These are phyloP conservation scores for Penicillium macrosclerotiorum DNA, from an alignment of 495 filamentous ascomycete species.

Conservation along the genomic window DNA sequence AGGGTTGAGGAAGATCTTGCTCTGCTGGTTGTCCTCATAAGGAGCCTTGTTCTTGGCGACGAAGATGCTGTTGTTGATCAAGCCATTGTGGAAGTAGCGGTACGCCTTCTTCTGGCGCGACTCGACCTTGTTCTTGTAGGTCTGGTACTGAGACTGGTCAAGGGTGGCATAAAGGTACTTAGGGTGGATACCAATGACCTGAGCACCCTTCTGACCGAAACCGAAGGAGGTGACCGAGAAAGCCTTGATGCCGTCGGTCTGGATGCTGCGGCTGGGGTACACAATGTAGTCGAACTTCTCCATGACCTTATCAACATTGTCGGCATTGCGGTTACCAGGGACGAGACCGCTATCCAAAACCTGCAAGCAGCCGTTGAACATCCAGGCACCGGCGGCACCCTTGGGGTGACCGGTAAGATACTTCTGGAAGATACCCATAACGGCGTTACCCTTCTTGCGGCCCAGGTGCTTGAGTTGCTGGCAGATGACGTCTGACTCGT, in stretches of 20 bases:
- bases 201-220: constrained; percentile 98
- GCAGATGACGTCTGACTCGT: constrained; percentile 96
- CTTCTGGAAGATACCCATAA: constrained; percentile 98
- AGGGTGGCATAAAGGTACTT: constrained; percentile 96
- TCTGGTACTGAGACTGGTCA: constrained; percentile 74
- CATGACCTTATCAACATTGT: constrained; percentile 95
- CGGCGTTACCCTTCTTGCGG: constrained; percentile 90
- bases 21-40: constrained; percentile 83
- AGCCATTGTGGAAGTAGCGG: constrained; percentile 93
- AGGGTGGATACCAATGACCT: constrained; percentile 94
- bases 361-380: constrained; percentile 98
- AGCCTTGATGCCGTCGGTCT: constrained; percentile 96
- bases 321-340: constrained; percentile 95
- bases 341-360: constrained; percentile 91
- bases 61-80: constrained; percentile 97
- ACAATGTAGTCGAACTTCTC: constrained; percentile 98
- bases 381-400: constrained; percentile 98
- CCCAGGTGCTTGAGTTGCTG: constrained; percentile 95
- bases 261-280: constrained; percentile 90
- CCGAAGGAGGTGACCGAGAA: constrained; percentile 99
- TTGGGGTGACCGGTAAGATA: constrained; percentile 98
- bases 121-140: constrained; percentile 84
- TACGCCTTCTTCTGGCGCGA: constrained; percentile 97
- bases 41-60: constrained; percentile 89
- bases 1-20: constrained; percentile 91